A percentile compares a stretch with the other conserved stretches of the same genome.
Conservation (phyloP, 257 asterid species). For the Solanum piurae region DNA sequence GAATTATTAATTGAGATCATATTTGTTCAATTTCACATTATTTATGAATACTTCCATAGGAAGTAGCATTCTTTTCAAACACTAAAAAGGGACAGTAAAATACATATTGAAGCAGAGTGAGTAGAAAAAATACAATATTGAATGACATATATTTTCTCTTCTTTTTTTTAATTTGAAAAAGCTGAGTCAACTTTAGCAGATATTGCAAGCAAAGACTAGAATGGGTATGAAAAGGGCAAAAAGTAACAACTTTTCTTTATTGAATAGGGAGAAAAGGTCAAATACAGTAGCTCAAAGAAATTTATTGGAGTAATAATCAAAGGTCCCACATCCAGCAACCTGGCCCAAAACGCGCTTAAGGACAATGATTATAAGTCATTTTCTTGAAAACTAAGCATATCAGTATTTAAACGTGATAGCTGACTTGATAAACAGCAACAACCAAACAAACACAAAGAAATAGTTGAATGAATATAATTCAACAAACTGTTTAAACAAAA, state of each 20-base stretch:
- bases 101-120: neutral
- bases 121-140: neutral
- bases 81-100: neutral
- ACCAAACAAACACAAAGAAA: neutral
- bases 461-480: neutral
- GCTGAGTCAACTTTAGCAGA: conserved; percentile 9
- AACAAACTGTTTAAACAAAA: neutral
- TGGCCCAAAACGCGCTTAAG: conserved; percentile 11
- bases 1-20: neutral
- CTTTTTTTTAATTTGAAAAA: neutral
- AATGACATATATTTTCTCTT: neutral
- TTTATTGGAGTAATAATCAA: conserved; percentile 5
- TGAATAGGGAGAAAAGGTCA: conserved; percentile 26
- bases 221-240: neutral
- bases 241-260: neutral
- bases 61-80: neutral
- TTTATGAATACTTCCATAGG: neutral
- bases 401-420: conserved; percentile 7
- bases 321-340: conserved; percentile 28
- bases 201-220: neutral
- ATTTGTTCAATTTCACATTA: neutral
- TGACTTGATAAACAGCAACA: conserved; percentile 6
- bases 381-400: conserved; percentile 38
- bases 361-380: conserved; percentile 7
- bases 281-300: conserved; percentile 12